Base-by-base conservation (phyloP, 306 rosid genomes). In the Cicer bijugum region DNA sequence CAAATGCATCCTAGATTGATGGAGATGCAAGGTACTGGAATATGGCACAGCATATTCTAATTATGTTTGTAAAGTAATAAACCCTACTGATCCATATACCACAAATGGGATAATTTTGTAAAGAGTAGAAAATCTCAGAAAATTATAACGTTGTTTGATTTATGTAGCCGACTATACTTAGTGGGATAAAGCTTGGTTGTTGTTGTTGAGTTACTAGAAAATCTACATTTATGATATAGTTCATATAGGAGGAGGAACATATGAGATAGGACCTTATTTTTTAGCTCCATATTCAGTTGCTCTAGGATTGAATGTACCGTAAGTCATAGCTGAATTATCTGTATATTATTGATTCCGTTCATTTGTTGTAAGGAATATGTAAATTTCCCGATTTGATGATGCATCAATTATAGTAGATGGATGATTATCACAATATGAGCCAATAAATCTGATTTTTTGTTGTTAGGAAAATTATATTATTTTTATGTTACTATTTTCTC, bases 21-120 rank as follows among this genome's bases (percentile, higher is more conserved):
- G 35, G 20, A 75, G 56, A 53, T 45, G 73, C 63, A 69, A 44
- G 78, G 61, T 45, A n/a, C 37, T 52, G 16, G 52, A 76, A 57
- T 7, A 52, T 51, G 79, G 17, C 39, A 48, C 46, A 57, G 63
- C 40, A 55, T 72, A 61, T 58, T 56, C 15, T 19, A 42, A 56
- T 48, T 50, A 9, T 67, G 75, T 23, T 65, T 57, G 61, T 39
- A 72, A 53, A 51, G 2, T 7, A 9, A 9, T 15, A 14, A 40
- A 58, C 16, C 56, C 9, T 6, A 12, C n/a, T n/a, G 12, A 63
- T 69, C 53, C 45, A 75, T 64, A 19, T 74, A 62, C 37, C 46
- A 48, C 47, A 38, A 45, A 52, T 72, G 28, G 23, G 33, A 12
- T 12, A 19, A n/a, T 67, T 75, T 20, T 61, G 66, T 60, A 17